These are phyloP conservation scores for Phoenix roebelenii DNA, from an alignment of 176 grass and related monocot species.

Conservation along the genomic window DNA sequence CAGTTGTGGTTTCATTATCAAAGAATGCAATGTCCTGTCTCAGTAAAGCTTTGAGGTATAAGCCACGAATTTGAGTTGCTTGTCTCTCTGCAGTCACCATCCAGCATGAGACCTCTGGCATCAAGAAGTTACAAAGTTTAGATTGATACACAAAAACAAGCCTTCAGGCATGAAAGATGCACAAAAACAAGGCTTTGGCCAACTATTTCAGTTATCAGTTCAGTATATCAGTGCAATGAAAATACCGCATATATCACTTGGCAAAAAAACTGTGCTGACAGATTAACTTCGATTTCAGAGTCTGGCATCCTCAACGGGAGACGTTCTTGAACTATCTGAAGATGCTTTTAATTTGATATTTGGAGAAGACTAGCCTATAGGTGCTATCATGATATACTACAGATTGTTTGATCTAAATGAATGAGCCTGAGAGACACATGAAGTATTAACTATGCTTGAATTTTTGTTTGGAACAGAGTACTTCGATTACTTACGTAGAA, in stretches of 20 bases:
- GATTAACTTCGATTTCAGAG: no score
- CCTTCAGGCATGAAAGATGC: background rate
- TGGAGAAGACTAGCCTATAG: no score
- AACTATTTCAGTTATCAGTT: background rate
- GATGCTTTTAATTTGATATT: no score
- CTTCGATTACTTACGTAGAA: slow-evolving; percentile 51
- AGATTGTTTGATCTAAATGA: background rate
- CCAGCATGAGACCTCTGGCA: slow-evolving; percentile 67
- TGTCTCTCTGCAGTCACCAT: slow-evolving; percentile 70
- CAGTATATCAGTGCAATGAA: background rate
- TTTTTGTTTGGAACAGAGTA: background rate
- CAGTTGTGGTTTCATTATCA: slow-evolving; percentile 59
- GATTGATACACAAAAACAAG: background rate
- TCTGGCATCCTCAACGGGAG: no score
- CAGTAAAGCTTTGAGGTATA: slow-evolving; percentile 68
- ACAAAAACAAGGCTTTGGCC: background rate
- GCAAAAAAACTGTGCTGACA: no score
- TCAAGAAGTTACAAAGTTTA: slow-evolving; percentile 1
- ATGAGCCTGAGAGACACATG: background rate
- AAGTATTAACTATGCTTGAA: background rate
- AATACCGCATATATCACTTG: no score
- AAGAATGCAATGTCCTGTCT: slow-evolving; percentile 61
- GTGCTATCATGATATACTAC: no score
- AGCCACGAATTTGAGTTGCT: slow-evolving; percentile 48
- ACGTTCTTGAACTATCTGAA: no score